Percentiles rank a stretch among this genome's conserved stretches.
phyloP scores from a whole-genome alignment of 2,329 filamentous ascomycete genomes.

The Blastomyces gilchristii region DNA sequence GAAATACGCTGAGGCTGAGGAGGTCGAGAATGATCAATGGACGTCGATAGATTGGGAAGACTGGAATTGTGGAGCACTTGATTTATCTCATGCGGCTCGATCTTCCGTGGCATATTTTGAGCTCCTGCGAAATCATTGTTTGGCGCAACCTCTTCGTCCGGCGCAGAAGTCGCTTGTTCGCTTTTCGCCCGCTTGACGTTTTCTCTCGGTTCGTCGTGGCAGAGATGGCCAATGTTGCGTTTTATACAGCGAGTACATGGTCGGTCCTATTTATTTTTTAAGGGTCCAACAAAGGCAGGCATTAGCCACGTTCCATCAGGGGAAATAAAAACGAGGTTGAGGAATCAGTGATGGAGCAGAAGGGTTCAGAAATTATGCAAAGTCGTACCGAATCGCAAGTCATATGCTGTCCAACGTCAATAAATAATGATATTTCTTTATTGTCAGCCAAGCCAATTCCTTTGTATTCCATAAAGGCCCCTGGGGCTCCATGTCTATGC shows the following conservation, averaged over 20 bases:
- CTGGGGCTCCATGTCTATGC: constrained; percentile 4
- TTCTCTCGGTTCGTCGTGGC: constrained; percentile 94
- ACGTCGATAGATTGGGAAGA: constrained; percentile 42
- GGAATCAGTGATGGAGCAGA: constrained; percentile 17
- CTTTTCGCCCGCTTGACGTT: constrained; percentile 70
- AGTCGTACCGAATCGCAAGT: constrained; percentile 74
- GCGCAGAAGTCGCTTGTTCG: constrained; percentile 46
- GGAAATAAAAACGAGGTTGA: constrained; percentile 5
- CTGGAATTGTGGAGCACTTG: constrained; percentile 33
- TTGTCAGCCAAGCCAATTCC: constrained; percentile 11
- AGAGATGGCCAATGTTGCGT: constrained; percentile 95
- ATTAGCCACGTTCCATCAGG: constrained; percentile 19
- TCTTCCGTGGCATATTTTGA: constrained; percentile 41
- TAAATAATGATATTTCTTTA: constrained; percentile 17
- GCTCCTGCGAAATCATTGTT: constrained; percentile 37
- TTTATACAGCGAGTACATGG: constrained; percentile 97
- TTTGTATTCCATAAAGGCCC: constrained; percentile 9
- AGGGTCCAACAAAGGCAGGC: constrained; percentile 28
- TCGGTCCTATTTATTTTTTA: constrained; percentile 55
- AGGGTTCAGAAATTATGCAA: constrained; percentile 1
- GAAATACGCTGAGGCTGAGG: constrained; percentile 56
- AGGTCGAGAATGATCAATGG: constrained; percentile 46
- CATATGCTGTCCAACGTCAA: constrained; percentile 61
- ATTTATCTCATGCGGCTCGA: constrained; percentile 49
- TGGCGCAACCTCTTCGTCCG: constrained; percentile 47